Evolutionary conservation across 2,329 filamentous ascomycete genomes (phyloP).

Genomic region (Aspergillus puulaauensis): DNA sequence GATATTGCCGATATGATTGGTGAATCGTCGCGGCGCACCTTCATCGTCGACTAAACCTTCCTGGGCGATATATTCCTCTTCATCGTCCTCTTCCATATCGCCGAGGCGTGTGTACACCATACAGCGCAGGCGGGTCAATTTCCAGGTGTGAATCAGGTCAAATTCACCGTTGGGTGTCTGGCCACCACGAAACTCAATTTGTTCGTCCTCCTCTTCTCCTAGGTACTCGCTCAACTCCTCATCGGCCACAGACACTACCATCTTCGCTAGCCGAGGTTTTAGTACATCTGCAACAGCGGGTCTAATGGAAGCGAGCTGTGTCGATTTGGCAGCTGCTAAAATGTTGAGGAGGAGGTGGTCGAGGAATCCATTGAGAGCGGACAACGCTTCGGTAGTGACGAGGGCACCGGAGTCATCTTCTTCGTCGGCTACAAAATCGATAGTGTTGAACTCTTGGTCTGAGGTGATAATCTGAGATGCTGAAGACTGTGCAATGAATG

Average conservation of each 20-base stretch:
- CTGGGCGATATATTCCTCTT: conserved; percentile 81
- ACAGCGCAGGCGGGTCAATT: conserved; percentile 84
- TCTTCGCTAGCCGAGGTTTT: conserved; percentile 82
- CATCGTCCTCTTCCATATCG: conserved; percentile 96
- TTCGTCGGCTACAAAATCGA: conserved; percentile 67
- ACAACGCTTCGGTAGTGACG: conserved; percentile 71
- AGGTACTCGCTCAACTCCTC: conserved; percentile 87
- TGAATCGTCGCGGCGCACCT: conserved; percentile 57
- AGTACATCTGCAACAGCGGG: conserved; percentile 83
- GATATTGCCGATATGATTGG: conserved; percentile 62
- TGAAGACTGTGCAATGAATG: conserved; percentile 83
- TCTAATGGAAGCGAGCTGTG: conserved; percentile 70
- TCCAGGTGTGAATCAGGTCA: conserved; percentile 93
- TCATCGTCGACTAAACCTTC: conserved; percentile 66
- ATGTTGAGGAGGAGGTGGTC: conserved; percentile 93
- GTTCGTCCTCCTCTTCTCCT: conserved; percentile 74
- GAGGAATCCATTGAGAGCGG: conserved; percentile 84
- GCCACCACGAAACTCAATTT: conserved; percentile 58
- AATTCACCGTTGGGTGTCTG: conserved; percentile 61
- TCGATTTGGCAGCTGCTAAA: conserved; percentile 76
- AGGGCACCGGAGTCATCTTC: conserved; percentile 65
- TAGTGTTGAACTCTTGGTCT: conserved; percentile 74
- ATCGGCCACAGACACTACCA: conserved; percentile 78
- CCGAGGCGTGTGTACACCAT: conserved; percentile 98
- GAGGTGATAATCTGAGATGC: conserved; percentile 91